phyloP scores from a whole-genome alignment of 2,329 filamentous ascomycete species.

The Penicillium sp. region DNA sequence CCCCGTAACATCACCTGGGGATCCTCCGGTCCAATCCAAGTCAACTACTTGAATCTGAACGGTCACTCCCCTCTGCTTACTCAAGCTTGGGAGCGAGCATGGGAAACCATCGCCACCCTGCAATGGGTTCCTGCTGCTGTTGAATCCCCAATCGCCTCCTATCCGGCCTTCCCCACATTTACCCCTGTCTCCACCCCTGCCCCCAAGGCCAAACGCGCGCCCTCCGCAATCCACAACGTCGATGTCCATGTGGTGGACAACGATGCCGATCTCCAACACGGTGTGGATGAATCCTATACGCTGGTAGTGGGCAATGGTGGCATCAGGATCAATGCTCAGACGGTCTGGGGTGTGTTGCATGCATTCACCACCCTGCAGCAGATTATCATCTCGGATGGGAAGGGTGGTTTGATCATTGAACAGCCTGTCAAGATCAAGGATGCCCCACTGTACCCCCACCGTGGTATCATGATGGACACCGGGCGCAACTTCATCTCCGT shows the following conservation, averaged over 20 bases:
- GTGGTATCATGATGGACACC: conserved; percentile 56
- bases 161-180: conserved; percentile 51
- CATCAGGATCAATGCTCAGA: conserved; percentile 50
- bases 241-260: conserved; percentile 48
- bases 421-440: conserved; percentile 53
- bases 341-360: conserved; percentile 55
- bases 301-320: conserved; percentile 44
- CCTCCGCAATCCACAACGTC: conserved; percentile 41
- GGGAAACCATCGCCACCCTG: conserved; percentile 47
- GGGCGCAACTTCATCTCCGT: conserved; percentile 55
- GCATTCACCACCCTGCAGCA: conserved; percentile 59
- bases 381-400: conserved; percentile 50
- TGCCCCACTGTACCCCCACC: conserved; percentile 52
- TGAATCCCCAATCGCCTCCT: conserved; percentile 52
- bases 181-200: conserved; percentile 26
- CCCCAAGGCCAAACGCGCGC: conserved; percentile 30
- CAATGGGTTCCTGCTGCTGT: conserved; percentile 55
- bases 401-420: conserved; percentile 49
- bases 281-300: conserved; percentile 57
- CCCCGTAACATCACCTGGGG: conserved; percentile 55
- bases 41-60: conserved; percentile 42
- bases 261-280: conserved; percentile 52
- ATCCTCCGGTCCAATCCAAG: conserved; percentile 47
- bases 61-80: conserved; percentile 34
- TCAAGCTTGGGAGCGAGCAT: conserved; percentile 52